Base-by-base conservation (phyloP, 2,329 filamentous ascomycete genomes). In the Macrophomina phaseolina region DNA sequence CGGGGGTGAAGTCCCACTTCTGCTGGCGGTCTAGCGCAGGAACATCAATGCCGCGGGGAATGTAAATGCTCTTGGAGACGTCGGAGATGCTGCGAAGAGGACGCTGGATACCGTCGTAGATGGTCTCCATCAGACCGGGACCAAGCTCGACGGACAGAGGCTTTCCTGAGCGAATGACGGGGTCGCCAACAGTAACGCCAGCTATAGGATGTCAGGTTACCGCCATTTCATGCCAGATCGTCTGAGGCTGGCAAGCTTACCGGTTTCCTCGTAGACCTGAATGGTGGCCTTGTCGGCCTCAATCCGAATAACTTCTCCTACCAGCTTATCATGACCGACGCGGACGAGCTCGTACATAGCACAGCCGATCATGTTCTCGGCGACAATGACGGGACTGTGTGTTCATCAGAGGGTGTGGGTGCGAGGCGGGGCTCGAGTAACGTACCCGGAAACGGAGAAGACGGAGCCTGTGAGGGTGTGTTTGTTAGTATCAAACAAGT, bases 341-440 rank as follows among this genome's bases (percentile, higher is more conserved):
- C 87, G 91, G 80, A 96, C 93, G 84, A 99, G 86, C 84, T 99
- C 95, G 89, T 98, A 97, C 95, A 99, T 99, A 81, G 95, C 94
- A 87, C 95, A 95, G 81, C 95, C 95, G 78, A 94, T 93, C 94
- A 99, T 97, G 82, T 97, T 90, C 85, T 98, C 94, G 79, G 94
- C 95, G 74, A 99, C 88, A 75, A 99, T 90, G 85, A 99, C 95
- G 77, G 95, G 95, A 73, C 92, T 82, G 52, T 67, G 66, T 53
- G 69, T 70, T 67, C 28, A 69, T 79, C 68, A 79, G 74, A 72
- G 65, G 72, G 73, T 67, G 65, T 65, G 67, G 45, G 63, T 67
- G 64, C 52, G 51, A 55, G 65, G 48, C 66, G 70, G 58, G 64
- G 48, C 64, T 67, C 61, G 28, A 64, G 68, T 64, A 72, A 75